Conservation (phyloP, 1,284 basidiomycete species). For the Puccinia novopanici region DNA sequence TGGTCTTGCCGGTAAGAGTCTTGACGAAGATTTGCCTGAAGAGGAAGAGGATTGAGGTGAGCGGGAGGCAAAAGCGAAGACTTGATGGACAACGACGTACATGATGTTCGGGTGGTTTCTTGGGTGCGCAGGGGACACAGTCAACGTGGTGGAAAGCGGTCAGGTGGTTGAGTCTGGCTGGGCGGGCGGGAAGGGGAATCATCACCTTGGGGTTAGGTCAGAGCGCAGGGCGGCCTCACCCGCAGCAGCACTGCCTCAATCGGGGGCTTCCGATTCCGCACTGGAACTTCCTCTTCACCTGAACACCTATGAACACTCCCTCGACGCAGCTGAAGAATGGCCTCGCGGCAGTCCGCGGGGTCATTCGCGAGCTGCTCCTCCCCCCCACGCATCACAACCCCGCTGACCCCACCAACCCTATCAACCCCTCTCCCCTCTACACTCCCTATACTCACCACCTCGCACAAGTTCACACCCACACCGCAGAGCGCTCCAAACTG, state of each 20-base stretch:
- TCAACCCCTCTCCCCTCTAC: neutral
- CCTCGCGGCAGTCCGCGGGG: too few species aligned
- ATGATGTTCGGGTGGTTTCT: neutral
- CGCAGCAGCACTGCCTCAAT: conserved; percentile 5
- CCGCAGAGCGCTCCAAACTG: too few species aligned
- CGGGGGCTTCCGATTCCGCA: too few species aligned
- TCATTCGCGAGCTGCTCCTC: too few species aligned
- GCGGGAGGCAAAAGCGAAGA: neutral
- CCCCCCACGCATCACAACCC: neutral
- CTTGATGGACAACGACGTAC: neutral
- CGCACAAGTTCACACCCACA: too few species aligned
- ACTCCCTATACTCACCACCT: neutral
- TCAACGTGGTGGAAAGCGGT: neutral
- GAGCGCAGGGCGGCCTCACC: neutral
- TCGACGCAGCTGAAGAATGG: too few species aligned
- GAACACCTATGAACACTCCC: too few species aligned
- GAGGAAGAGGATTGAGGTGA: neutral
- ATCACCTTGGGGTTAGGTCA: conserved; percentile 35
- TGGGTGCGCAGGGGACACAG: neutral
- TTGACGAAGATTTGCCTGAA: conserved; percentile 46
- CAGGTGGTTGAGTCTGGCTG: neutral
- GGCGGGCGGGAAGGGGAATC: neutral
- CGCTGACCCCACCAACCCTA: neutral
- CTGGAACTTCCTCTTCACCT: too few species aligned
- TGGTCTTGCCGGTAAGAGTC: conserved; percentile 43